Conservation (phyloP, 441 rosid species). For the Flueggea neowawraea region DNA sequence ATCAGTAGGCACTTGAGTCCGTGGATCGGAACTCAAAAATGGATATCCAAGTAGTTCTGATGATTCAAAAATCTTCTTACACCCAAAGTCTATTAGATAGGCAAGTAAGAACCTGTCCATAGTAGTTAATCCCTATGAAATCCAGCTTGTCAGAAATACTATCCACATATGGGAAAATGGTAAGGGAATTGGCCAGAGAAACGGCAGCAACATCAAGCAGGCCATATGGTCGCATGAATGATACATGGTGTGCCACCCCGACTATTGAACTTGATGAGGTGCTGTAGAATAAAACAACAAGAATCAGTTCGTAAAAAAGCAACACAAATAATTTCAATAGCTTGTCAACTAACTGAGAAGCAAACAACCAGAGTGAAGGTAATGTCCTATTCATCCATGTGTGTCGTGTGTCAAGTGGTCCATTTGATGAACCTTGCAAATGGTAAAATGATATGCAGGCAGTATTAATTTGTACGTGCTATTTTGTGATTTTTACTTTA, state of each 20-base stretch:
- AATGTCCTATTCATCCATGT: too few species aligned
- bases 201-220: constrained; percentile 90
- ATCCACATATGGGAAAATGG: constrained; percentile 74
- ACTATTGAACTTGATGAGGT: constrained; percentile 45
- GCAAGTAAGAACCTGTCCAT: constrained; percentile 68
- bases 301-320: constrained; percentile 1
- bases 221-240: constrained; percentile 89
- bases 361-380: too few species aligned
- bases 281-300: constrained; percentile 28
- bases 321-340: background rate
- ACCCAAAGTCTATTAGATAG: constrained; percentile 4
- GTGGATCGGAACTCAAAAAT: too few species aligned
- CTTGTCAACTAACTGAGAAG: too few species aligned
- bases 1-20: constrained; percentile 5
- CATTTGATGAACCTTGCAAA: too few species aligned
- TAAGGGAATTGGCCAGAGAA: constrained; percentile 68
- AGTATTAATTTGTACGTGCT: background rate
- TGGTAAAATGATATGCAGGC: background rate
- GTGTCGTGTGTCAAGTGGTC: too few species aligned
- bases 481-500: background rate
- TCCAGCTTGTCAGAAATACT: constrained; percentile 69
- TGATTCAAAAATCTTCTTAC: too few species aligned
- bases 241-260: constrained; percentile 92
- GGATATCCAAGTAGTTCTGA: too few species aligned
- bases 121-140: constrained; percentile 92